Percentiles rank a stretch among this genome's conserved stretches.
Evolutionary conservation across 345 rosid genomes (phyloP).

Genomic region (Pseudoturritis turrita): DNA sequence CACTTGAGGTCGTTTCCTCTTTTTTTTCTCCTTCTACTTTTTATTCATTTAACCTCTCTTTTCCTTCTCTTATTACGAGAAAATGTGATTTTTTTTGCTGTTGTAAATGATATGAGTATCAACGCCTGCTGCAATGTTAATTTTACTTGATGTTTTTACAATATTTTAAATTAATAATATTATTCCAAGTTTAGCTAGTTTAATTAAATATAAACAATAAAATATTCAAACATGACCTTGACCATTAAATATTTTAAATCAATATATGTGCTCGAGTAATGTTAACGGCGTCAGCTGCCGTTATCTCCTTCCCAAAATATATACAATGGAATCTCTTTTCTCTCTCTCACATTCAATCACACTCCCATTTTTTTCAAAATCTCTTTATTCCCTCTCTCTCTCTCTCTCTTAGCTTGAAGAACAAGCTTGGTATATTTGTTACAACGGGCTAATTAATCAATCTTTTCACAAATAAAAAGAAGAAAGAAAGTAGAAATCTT

Average conservation of each 20-base stretch:
- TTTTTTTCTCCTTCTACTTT: not conserved
- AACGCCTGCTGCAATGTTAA: not conserved
- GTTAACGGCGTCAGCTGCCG: slow-evolving; percentile 31
- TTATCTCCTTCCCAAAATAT: slow-evolving; percentile 28
- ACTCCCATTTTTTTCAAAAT: slow-evolving; percentile 10
- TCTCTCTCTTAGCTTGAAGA: slow-evolving; percentile 17
- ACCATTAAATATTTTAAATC: no score
- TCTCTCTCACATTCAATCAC: slow-evolving; percentile 15
- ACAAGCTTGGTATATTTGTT: slow-evolving; percentile 32
- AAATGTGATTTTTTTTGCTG: not conserved
- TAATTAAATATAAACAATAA: not conserved
- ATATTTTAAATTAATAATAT: not conserved
- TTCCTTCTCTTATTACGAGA: not conserved
- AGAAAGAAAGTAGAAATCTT: not conserved
- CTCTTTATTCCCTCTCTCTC: slow-evolving; percentile 7
- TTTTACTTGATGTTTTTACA: not conserved
- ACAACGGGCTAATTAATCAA: slow-evolving; percentile 9
- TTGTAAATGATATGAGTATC: not conserved
- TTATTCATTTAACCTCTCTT: not conserved
- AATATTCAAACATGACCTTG: not conserved
- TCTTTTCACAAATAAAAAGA: not conserved
- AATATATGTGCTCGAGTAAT: not conserved
- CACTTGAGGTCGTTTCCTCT: slow-evolving; percentile 10
- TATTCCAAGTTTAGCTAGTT: not conserved
- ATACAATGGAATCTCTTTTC: slow-evolving; percentile 25